Evolutionary conservation across 805 yeast genomes (phyloP).

Genomic region (Yarrowia bubula): DNA sequence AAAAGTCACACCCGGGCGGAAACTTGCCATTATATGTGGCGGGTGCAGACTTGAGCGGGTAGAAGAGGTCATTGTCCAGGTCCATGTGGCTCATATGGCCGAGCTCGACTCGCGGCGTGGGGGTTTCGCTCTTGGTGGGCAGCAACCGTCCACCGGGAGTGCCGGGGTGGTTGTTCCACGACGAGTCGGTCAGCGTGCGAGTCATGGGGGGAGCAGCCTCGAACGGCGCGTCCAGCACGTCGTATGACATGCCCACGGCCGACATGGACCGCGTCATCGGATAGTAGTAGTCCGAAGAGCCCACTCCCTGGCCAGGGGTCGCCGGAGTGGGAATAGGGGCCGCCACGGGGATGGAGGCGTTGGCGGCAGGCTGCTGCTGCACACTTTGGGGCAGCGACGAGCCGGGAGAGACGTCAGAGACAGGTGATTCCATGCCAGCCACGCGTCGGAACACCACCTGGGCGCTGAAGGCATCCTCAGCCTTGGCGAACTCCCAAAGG

Average conservation of each 20-base stretch:
- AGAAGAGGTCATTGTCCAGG: conserved; percentile 5
- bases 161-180: conserved; percentile 19
- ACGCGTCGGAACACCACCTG: conserved; percentile 41
- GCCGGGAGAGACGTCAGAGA: conserved; percentile 1
- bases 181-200: conserved; percentile 22
- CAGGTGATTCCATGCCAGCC: not conserved
- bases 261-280: conserved; percentile 35
- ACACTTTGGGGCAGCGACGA: conserved; percentile 1
- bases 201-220: conserved; percentile 26
- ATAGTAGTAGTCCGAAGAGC: conserved; percentile 28
- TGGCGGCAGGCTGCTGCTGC: not conserved
- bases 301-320: conserved; percentile 26
- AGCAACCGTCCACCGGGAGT: conserved; percentile 9
- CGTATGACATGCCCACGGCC: conserved; percentile 30
- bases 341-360: not conserved
- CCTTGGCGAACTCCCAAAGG: conserved; percentile 41
- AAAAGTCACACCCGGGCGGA: conserved; percentile 25
- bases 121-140: not conserved
- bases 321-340: conserved; percentile 24
- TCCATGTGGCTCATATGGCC: conserved; percentile 23
- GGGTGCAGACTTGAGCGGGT: conserved; percentile 21
- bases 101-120: conserved; percentile 20
- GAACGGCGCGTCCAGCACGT: conserved; percentile 24
- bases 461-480: conserved; percentile 40
- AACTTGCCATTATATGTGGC: conserved; percentile 26